Percentiles rank a stretch among this genome's conserved stretches.
phyloP scores from a whole-genome alignment of 345 rosid genomes.

The Dimocarpus longan region DNA sequence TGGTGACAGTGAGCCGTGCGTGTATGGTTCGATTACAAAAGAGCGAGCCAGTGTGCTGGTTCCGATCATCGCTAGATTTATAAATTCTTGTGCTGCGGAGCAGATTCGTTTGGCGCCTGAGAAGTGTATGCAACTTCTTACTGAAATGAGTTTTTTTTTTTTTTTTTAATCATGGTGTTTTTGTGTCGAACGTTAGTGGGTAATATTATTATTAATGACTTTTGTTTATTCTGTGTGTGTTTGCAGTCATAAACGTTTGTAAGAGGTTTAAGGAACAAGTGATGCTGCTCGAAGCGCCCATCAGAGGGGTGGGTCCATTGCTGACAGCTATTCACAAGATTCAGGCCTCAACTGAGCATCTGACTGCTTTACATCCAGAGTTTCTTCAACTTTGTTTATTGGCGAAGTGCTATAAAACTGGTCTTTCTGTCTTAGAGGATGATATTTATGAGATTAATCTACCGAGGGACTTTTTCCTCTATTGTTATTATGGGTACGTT shows the following conservation, averaged over 20 bases:
- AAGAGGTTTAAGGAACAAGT: constrained; percentile 84
- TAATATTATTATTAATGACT: not conserved
- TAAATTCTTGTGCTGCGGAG: constrained; percentile 57
- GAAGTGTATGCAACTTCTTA: constrained; percentile 53
- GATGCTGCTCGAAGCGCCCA: constrained; percentile 58
- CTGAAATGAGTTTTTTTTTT: not conserved
- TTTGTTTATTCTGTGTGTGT: constrained; percentile 13
- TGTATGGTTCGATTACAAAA: constrained; percentile 43
- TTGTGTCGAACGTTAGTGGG: not conserved
- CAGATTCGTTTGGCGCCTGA: constrained; percentile 80
- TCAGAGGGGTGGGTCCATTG: constrained; percentile 78
- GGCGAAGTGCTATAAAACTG: constrained; percentile 77
- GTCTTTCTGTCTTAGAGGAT: constrained; percentile 77
- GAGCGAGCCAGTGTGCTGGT: constrained; percentile 54
- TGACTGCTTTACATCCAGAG: constrained; percentile 91
- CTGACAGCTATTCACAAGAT: constrained; percentile 71
- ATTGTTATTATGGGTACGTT: constrained; percentile 89
- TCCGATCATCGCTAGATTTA: constrained; percentile 55
- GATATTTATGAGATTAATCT: constrained; percentile 86
- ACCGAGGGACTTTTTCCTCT: constrained; percentile 87
- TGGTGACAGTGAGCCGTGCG: constrained; percentile 52
- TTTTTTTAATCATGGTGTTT: not conserved
- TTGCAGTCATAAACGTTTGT: constrained; percentile 69
- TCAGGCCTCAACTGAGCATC: constrained; percentile 67
- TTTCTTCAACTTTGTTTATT: constrained; percentile 81